Base-by-base conservation (phyloP, 2,329 filamentous ascomycete species). In the Endothia cerciana region DNA sequence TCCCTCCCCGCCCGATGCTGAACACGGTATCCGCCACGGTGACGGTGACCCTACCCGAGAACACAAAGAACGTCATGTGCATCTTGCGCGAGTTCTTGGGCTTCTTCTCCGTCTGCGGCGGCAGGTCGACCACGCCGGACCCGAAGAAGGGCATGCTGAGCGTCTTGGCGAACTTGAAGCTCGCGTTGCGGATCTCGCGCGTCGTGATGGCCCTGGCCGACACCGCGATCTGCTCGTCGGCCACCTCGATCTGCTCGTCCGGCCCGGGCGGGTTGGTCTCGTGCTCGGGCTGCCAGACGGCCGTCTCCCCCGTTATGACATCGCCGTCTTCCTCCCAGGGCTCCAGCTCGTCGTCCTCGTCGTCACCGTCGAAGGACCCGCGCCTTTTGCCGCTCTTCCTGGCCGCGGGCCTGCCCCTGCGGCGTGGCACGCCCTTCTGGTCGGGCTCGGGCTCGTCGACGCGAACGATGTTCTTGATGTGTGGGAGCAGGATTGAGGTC, bases 31-130 rank as follows among this genome's bases (percentile, higher is more conserved):
- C 87, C 70, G 91, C 88, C 58, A 97, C 86, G 36, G 88, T 91
- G 25, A 97, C 94, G 70, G 88, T 83, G 25, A 97, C 93, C 70
- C 91, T 89, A 28, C 95, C 95, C 55, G 87, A 85, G 71, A 93
- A 90, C 38, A 99, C 91, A 72, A 97, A 97, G 77, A 98, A 98
- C 1, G 91, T 89, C 90, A 99, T 95, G 75, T 97, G 93, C 92
- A 97, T 98, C 80, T 91, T 94, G 69, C 94, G 86, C 43, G 91
- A 91, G 78, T 97, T 98, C 83, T 98, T 98, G 59, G 90, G 87
- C 71, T 89, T 88, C 82, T 99, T 99, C 74, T 91, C 87, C 40
- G 91, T 88, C 2, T 91, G 90, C 0, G 92, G 89, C 6, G 93
- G 92, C 60, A 99, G 81, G 73, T 98, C 94, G 45, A 99, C 91